Conservation (phyloP, 176 grass and related monocot species). For the Miscanthus lutarioriparius region DNA sequence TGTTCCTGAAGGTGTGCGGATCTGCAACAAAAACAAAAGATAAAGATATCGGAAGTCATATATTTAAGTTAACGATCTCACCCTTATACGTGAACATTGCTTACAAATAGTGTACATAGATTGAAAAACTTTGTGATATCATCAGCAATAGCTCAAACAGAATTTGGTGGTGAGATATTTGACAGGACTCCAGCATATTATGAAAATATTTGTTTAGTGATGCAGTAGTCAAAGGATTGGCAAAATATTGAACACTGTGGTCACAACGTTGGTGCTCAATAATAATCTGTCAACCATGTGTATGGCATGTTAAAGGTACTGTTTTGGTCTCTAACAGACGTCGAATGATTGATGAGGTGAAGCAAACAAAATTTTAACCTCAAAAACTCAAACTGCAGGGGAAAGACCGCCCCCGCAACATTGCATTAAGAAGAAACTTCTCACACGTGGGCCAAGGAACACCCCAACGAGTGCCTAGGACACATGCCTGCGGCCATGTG, state of each 20-base stretch:
- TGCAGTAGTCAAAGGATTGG: background rate
- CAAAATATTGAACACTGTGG: background rate
- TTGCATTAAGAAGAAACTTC: background rate
- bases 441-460: background rate
- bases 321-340: background rate
- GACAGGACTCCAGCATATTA: background rate
- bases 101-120: background rate
- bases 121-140: conserved; percentile 5
- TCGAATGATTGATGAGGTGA: background rate
- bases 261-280: background rate
- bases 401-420: background rate
- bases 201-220: background rate
- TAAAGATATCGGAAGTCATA: background rate
- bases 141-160: background rate
- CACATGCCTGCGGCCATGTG: background rate
- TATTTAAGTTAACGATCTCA: background rate
- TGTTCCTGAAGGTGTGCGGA: conserved; percentile 72
- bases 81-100: background rate
- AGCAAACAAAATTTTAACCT: background rate
- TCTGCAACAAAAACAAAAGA: conserved; percentile 53
- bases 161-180: conserved; percentile 21
- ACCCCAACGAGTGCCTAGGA: background rate
- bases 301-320: background rate
- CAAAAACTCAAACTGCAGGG: too few relatives aligned
- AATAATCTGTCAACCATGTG: background rate